Evolutionary conservation across 495 filamentous ascomycete genomes (phyloP).

Genomic region (Alectoria sarmentosa): DNA sequence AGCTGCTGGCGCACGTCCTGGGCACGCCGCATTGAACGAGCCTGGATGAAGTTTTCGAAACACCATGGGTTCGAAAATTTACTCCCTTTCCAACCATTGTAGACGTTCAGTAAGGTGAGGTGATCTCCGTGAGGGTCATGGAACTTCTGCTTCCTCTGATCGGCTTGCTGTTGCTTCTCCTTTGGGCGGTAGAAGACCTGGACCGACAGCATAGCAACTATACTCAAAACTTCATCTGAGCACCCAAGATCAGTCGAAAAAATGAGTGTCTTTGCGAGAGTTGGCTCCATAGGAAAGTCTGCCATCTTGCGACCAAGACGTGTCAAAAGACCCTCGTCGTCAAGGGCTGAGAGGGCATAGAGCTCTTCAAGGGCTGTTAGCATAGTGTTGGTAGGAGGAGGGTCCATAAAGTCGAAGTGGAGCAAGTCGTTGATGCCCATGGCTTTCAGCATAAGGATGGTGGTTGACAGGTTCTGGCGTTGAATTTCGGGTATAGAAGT

Average conservation of each 20-base stretch:
- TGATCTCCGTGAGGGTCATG: constrained; percentile 94
- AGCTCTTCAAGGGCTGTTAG: constrained; percentile 92
- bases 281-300: constrained; percentile 91
- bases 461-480: constrained; percentile 85
- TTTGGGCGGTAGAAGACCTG: constrained; percentile 91
- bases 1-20: constrained; percentile 91
- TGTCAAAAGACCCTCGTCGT: constrained; percentile 94
- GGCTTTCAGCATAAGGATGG: constrained; percentile 97
- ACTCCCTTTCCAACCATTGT: constrained; percentile 85
- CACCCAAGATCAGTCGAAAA: constrained; percentile 80
- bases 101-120: constrained; percentile 90
- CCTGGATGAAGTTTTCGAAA: constrained; percentile 96
- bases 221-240: constrained; percentile 87
- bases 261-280: constrained; percentile 84
- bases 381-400: constrained; percentile 96
- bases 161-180: constrained; percentile 91
- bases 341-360: constrained; percentile 84
- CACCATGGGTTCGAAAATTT: constrained; percentile 86
- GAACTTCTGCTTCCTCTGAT: constrained; percentile 96
- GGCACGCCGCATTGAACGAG: constrained; percentile 73
- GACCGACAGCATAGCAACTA: constrained; percentile 89
- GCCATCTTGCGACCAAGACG: constrained; percentile 94
- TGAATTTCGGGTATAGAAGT: constrained; percentile 96
- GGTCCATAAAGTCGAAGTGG: constrained; percentile 99
- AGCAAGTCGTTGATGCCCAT: constrained; percentile 99